Evolutionary conservation across 1,139 yeast species (phyloP), one percentile per base, ranked within the genome.

Genomic region (Scheffersomyces stambukii): DNA sequence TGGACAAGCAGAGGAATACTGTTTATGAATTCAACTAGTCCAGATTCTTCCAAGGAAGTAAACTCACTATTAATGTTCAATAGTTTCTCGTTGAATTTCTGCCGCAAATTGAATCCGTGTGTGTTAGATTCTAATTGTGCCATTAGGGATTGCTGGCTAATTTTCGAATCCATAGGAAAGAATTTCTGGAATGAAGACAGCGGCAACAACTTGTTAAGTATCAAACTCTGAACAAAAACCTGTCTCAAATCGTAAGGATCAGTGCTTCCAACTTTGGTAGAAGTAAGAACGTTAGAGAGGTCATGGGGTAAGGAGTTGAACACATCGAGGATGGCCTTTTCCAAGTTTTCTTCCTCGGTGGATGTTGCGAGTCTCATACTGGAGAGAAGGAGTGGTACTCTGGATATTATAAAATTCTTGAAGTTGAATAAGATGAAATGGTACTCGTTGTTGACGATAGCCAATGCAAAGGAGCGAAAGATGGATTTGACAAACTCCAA

Each of bases 141-240:
- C 16, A 71, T 73, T 13, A 79, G 48, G 33, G 81, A 76, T 12
- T 66, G 72, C 37, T 74, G 78, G 28, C 81, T 64, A 3, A 77
- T 58, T 42, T 65, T 70, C 40, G 65, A 73, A 19, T 63, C 42
- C 24, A 32, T 14, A 6, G 33, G 33, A 2, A 42, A 42, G 11
- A 40, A 27, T 3, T 16, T 28, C 17, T 41, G 38, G 21, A 50
- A 43, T 2, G 48, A 46, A n/a, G 52, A 33, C 8, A 55, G 31
- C 9, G 36, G 35, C 2, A 64, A 61, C 3, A 60, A 31, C 24
- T 56, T 42, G 8, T 63, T 46, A 7, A 54, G 41, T 5, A 64
- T 45, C 32, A 55, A 64, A 32, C 50, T 61, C 22, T 47, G 45
- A 66, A 68, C 19, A 5, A 18, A 9, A 5, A 18, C 5, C 19